Conservation (phyloP, 2,329 filamentous ascomycete genomes). For the Pezicula neosporulosa region DNA sequence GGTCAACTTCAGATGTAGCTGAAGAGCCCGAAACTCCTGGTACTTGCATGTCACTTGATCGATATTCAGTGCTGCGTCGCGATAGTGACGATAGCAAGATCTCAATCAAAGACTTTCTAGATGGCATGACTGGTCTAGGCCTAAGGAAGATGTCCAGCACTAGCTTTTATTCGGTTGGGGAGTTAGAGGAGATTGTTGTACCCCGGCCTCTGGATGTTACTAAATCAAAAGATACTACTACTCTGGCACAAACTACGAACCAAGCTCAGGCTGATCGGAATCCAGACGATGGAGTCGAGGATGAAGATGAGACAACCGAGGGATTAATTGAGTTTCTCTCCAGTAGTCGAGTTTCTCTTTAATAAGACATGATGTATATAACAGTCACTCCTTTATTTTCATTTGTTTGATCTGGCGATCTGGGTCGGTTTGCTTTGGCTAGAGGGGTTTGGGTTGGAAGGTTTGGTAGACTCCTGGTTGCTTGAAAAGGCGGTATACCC, state of each 20-base stretch:
- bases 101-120: conserved; percentile 13
- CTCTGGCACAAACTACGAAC: conserved; percentile 8
- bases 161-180: conserved; percentile 14
- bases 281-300: conserved; percentile 4
- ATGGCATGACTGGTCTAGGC: conserved; percentile 8
- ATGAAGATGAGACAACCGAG: conserved; percentile 2
- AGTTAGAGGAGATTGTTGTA: conserved; percentile 7
- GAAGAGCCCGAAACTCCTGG: conserved; percentile 10
- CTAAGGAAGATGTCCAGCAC: conserved; percentile 6
- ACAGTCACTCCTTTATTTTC: no score
- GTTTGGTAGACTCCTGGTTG: no score
- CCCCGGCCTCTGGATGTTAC: conserved; percentile 12
- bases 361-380: no score
- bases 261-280: conserved; percentile 11
- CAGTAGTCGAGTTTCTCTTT: no score
- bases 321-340: conserved; percentile 6
- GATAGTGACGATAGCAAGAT: conserved; percentile 11
- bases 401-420: no score
- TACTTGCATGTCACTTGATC: conserved; percentile 5
- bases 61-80: conserved; percentile 7
- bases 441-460: no score
- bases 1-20: conserved; percentile 15
- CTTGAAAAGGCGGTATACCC: no score
- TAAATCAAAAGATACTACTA: background rate
- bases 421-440: no score